A percentile compares a stretch with the other conserved stretches of the same genome.
These are phyloP conservation scores for Fusarium protoensiforme DNA, from an alignment of 2,329 filamentous ascomycete genomes.

Conservation along the genomic window DNA sequence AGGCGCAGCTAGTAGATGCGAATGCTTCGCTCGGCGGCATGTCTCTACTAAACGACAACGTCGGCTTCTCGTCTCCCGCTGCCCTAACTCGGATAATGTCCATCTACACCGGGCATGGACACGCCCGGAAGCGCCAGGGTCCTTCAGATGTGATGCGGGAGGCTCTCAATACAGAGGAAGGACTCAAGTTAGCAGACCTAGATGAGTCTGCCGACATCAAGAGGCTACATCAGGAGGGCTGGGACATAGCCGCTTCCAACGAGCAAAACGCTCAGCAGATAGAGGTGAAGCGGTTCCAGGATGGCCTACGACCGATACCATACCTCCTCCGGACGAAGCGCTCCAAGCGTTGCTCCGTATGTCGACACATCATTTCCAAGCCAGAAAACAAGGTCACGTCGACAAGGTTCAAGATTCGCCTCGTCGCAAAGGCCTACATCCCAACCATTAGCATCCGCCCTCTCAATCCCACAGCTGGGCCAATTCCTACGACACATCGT, in stretches of 20 bases:
- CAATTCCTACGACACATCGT: constrained; percentile 49
- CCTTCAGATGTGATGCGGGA: constrained; percentile 84
- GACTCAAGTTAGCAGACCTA: constrained; percentile 71
- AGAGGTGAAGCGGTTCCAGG: constrained; percentile 71
- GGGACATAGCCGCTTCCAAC: constrained; percentile 68
- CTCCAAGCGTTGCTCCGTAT: constrained; percentile 91
- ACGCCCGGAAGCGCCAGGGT: constrained; percentile 72
- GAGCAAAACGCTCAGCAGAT: constrained; percentile 64
- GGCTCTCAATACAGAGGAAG: constrained; percentile 76
- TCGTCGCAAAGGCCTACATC: constrained; percentile 89
- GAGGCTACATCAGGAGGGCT: constrained; percentile 68
- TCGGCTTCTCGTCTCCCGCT: constrained; percentile 78
- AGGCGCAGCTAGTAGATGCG: constrained; percentile 76
- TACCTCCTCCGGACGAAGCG: constrained; percentile 90
- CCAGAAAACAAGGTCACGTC: constrained; percentile 91
- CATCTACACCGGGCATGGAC: constrained; percentile 78
- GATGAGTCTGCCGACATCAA: constrained; percentile 72
- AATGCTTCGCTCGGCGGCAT: constrained; percentile 63
- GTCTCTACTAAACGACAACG: constrained; percentile 47
- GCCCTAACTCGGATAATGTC: constrained; percentile 91
- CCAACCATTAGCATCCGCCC: constrained; percentile 82
- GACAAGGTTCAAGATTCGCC: constrained; percentile 90
- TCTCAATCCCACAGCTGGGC: constrained; percentile 55
- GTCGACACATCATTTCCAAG: constrained; percentile 94
- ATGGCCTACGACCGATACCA: constrained; percentile 83